A percentile compares a stretch with the other conserved stretches of the same genome.
These are phyloP conservation scores for Vigna reflexopilosa DNA, from an alignment of 306 rosid genomes.

Conservation along the genomic window DNA sequence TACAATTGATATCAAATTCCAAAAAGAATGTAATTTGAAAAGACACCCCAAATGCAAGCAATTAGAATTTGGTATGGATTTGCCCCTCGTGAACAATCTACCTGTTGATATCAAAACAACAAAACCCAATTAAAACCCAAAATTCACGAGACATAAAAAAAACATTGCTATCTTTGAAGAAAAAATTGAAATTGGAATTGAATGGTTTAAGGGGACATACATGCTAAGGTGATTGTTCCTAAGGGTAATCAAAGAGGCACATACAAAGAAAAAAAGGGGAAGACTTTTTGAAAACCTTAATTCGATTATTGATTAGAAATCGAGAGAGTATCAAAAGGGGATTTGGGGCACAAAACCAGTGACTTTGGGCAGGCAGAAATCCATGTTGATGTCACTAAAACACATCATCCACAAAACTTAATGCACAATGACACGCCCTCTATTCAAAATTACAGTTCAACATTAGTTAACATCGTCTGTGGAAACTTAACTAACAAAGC, in stretches of 20 bases:
- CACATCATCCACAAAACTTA: no score
- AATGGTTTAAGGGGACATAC: constrained; percentile 27
- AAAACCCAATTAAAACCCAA: constrained; percentile 41
- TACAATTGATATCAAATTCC: constrained; percentile 15
- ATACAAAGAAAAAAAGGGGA: constrained; percentile 19
- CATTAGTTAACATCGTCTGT: no score
- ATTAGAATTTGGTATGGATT: constrained; percentile 37
- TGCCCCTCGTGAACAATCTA: constrained; percentile 39
- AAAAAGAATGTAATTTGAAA: constrained; percentile 22
- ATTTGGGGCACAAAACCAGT: constrained; percentile 40
- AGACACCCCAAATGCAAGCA: constrained; percentile 43
- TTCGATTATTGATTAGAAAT: constrained; percentile 11
- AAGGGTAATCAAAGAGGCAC: constrained; percentile 15
- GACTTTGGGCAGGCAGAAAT: constrained; percentile 46
- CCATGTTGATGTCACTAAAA: constrained; percentile 27
- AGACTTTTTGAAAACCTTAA: constrained; percentile 43
- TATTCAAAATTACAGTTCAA: no score
- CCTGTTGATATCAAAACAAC: background rate
- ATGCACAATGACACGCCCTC: no score
- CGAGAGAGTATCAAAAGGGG: constrained; percentile 12
- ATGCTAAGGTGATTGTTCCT: constrained; percentile 8
- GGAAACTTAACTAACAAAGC: no score
- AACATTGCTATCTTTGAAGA: background rate
- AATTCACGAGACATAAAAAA: background rate
- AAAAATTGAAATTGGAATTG: constrained; percentile 18